Evolutionary conservation across 108 stramenopile genomes (phyloP).

Genomic region (Seminavis robusta): DNA sequence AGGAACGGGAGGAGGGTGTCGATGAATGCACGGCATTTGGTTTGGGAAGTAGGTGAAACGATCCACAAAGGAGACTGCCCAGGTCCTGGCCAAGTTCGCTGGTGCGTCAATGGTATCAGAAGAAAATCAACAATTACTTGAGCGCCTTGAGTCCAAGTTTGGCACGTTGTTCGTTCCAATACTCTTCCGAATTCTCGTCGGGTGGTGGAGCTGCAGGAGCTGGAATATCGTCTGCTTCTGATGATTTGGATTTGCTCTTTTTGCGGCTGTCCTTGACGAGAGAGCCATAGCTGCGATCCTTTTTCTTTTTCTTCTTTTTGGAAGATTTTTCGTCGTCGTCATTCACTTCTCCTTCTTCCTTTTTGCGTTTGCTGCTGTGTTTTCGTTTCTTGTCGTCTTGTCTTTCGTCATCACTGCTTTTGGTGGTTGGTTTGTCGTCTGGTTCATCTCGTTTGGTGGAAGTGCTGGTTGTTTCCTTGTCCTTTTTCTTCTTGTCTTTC

Average conservation of each 20-base stretch:
- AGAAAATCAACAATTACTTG: constrained; percentile 21
- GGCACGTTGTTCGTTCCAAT: constrained; percentile 81
- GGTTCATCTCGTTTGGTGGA: not conserved
- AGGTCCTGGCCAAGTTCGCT: too few species aligned
- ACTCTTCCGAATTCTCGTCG: constrained; percentile 49
- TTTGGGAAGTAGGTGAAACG: too few species aligned
- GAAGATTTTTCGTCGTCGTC: constrained; percentile 8
- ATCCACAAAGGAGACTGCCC: too few species aligned
- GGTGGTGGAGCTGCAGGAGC: constrained; percentile 1
- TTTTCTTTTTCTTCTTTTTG: constrained; percentile 27
- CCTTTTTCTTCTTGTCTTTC: constrained; percentile 12
- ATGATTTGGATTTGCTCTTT: constrained; percentile 1
- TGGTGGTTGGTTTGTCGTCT: constrained; percentile 3
- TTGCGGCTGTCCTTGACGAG: constrained; percentile 52
- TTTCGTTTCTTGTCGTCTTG: constrained; percentile 7
- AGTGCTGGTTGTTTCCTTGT: not conserved
- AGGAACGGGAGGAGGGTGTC: too few species aligned
- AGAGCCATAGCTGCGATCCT: constrained; percentile 52
- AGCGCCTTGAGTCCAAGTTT: constrained; percentile 79
- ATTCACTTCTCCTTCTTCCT: constrained; percentile 6
- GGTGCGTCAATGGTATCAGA: not conserved
- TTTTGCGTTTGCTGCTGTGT: constrained; percentile 5
- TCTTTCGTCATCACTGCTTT: not conserved
- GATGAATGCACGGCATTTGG: too few species aligned
- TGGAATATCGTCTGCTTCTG: not conserved